Evolutionary conservation across 2,329 filamentous ascomycete species (phyloP).

Genomic region (Zymoseptoria ardabiliae): DNA sequence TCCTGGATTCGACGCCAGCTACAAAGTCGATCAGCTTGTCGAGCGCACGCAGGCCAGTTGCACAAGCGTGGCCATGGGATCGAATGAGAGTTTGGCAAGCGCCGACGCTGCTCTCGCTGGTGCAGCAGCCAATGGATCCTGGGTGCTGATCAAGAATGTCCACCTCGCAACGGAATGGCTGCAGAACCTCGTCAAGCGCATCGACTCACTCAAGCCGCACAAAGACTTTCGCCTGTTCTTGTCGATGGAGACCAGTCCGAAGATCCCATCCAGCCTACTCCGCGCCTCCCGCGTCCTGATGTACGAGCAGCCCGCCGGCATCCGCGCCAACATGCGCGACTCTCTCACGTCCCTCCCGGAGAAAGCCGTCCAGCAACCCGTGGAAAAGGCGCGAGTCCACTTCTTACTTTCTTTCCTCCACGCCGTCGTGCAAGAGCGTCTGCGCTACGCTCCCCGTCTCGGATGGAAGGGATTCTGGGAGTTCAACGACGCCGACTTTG

Average conservation of each 20-base stretch:
- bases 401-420: slow-evolving; percentile 89
- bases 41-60: slow-evolving; percentile 75
- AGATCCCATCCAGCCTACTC: slow-evolving; percentile 93
- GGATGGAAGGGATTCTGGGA: slow-evolving; percentile 99
- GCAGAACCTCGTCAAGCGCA: slow-evolving; percentile 91
- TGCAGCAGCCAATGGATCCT: slow-evolving; percentile 83
- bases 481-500: slow-evolving; percentile 98
- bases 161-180: slow-evolving; percentile 94
- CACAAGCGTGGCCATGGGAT: slow-evolving; percentile 98
- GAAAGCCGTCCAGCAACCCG: slow-evolving; percentile 65
- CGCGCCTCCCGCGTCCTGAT: slow-evolving; percentile 90
- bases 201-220: slow-evolving; percentile 91
- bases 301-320: slow-evolving; percentile 96
- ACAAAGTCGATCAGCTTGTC: slow-evolving; percentile 95
- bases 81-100: slow-evolving; percentile 83
- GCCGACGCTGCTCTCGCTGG: slow-evolving; percentile 94
- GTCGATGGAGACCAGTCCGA: slow-evolving; percentile 94
- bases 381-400: slow-evolving; percentile 85
- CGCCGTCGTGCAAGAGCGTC: slow-evolving; percentile 87
- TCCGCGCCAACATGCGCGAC: slow-evolving; percentile 97
- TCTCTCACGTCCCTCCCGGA: slow-evolving; percentile 65
- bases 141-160: slow-evolving; percentile 98
- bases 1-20: slow-evolving; percentile 94
- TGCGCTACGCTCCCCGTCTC: slow-evolving; percentile 86
- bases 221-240: slow-evolving; percentile 89